Evolutionary conservation across 768 basidiomycete species (phyloP), one percentile per base, ranked within the genome.

Genomic region (Leccinum ochraceum): DNA sequence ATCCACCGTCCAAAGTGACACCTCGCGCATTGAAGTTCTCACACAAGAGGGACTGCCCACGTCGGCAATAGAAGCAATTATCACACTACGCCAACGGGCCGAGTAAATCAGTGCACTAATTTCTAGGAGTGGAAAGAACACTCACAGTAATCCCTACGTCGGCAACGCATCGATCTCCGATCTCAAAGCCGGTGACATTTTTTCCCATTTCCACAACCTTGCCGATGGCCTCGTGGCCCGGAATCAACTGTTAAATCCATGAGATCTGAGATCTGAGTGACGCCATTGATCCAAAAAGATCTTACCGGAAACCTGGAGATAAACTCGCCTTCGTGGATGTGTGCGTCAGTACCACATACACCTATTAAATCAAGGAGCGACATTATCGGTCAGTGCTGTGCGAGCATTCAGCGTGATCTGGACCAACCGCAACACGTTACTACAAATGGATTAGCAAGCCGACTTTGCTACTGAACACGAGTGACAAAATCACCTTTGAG

Each of bases 11-110:
- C 66, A 83, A 76, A 20, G 87, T 90, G 50, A 94, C 89, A 53
- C 94, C 94, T 13, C 87, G 83, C 6, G 89, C 83, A 58, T 86
- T 80, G 75, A 94, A 94, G 77, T 92, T 81, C 73, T 95, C 93
- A 76, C 94, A 96, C 58, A 93, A 77, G 10, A 95, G 79, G 20
- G 85, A 82, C 68, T 91, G 78, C n/a, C 92, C 93, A 49, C 91
- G 84, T 55, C 92, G 85, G 75, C 94, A 95, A 77, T 86, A 94
- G 77, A 94, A 93, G 75, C 94, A 95, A 60, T 79, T 81, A 8
- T 86, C 89, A 76, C 94, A 95, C 90, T 92, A 64, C 3, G 17
- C 13, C 37, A 46, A 46, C 26, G 3, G 42, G 32, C 53, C 57
- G 46, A 61, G 39, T 51, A 14, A 34, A 50, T 65, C 24, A 59